Conservation (phyloP, 495 filamentous ascomycete genomes). For the Penicillium malachiteum region DNA sequence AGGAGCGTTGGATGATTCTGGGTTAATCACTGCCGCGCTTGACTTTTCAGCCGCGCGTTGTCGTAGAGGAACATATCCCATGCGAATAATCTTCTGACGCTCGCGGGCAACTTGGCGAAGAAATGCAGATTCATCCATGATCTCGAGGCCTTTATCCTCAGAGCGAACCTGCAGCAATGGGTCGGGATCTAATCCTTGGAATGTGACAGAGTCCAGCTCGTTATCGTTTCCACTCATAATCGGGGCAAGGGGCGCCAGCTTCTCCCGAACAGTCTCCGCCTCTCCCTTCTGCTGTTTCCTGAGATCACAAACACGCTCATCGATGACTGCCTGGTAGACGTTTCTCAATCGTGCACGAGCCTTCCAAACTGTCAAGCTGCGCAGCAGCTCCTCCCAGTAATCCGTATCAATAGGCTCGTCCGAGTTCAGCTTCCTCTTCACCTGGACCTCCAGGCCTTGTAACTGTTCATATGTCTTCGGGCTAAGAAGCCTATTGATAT, state of each 20-base stretch:
- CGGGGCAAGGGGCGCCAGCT: conserved; percentile 51
- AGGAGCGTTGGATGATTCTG: conserved; percentile 27
- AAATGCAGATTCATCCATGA: conserved; percentile 61
- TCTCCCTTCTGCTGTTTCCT: conserved; percentile 68
- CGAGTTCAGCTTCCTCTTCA: conserved; percentile 76
- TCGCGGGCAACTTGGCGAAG: conserved; percentile 59
- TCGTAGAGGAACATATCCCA: conserved; percentile 67
- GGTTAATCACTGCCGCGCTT: conserved; percentile 33
- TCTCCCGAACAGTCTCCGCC: conserved; percentile 59
- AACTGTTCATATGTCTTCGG: conserved; percentile 89
- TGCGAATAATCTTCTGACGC: conserved; percentile 61
- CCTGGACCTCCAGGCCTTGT: conserved; percentile 78
- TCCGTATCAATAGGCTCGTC: conserved; percentile 94
- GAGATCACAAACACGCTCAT: conserved; percentile 66
- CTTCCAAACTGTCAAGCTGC: conserved; percentile 84
- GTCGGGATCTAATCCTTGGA: conserved; percentile 62
- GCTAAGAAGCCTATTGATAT: conserved; percentile 81
- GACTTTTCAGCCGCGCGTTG: conserved; percentile 52
- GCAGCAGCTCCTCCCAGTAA: conserved; percentile 93
- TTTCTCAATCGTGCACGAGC: conserved; percentile 82
- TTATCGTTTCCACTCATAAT: conserved; percentile 9
- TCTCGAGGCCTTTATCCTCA: conserved; percentile 66
- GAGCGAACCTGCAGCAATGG: conserved; percentile 64
- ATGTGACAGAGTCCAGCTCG: conserved; percentile 18
- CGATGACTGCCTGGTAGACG: conserved; percentile 75